phyloP scores from a whole-genome alignment of 1,284 basidiomycete species.

The Porodaedalea pini region DNA sequence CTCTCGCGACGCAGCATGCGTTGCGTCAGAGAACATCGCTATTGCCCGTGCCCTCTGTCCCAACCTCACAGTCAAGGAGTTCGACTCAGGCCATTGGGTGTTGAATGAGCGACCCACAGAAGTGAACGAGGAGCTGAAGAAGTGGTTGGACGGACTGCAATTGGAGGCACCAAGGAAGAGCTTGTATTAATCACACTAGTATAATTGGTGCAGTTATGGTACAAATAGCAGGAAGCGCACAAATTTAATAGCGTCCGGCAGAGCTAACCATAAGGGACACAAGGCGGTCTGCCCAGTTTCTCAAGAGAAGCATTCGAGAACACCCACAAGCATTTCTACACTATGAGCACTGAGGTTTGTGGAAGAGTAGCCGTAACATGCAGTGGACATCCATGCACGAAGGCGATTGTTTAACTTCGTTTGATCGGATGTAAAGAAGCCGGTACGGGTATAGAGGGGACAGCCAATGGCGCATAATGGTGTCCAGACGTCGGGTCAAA shows the following conservation, averaged over 20 bases:
- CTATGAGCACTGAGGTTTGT: too few species aligned
- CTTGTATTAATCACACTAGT: not conserved
- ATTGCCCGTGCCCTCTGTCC: conserved; percentile 11
- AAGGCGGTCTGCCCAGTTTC: too few species aligned
- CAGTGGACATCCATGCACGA: not conserved
- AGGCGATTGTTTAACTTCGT: not conserved
- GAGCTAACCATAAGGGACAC: too few species aligned
- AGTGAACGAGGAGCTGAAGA: conserved; percentile 24
- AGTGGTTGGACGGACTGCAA: conserved; percentile 11
- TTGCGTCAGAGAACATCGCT: conserved; percentile 6
- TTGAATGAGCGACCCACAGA: conserved; percentile 28
- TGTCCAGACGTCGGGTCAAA: conserved; percentile 9
- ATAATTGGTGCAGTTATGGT: not conserved
- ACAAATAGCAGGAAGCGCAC: not conserved
- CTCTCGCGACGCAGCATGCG: conserved; percentile 20
- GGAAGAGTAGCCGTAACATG: not conserved
- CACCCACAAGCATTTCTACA: too few species aligned
- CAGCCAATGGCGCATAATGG: not conserved
- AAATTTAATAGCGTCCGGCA: too few species aligned
- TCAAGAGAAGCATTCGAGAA: too few species aligned
- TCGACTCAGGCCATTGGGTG: conserved; percentile 34
- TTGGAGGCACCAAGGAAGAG: not conserved
- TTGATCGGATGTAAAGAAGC: not conserved
- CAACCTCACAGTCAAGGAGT: conserved; percentile 27
- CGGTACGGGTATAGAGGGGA: not conserved